Conservation (phyloP, 139 green algal genomes). For the Volvox reticuliferus region DNA sequence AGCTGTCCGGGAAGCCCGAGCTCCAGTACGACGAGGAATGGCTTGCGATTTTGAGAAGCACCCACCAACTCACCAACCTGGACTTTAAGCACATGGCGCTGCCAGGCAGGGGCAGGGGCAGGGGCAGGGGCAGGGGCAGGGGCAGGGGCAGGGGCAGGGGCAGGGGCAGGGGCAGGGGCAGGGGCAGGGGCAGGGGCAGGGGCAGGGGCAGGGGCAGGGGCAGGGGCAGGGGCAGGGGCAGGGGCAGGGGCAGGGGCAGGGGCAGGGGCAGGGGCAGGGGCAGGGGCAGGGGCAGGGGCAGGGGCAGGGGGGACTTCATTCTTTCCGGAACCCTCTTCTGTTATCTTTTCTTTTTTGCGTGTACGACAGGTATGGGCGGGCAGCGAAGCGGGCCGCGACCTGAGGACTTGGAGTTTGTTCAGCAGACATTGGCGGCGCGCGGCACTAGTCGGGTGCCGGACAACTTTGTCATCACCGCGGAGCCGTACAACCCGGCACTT, state of each 20-base stretch:
- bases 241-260: no score
- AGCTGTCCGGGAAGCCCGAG: constrained; percentile 61
- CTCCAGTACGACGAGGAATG: constrained; percentile 96
- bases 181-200: no score
- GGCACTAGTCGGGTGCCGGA: constrained; percentile 68
- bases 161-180: no score
- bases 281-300: no score
- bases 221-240: no score
- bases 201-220: no score
- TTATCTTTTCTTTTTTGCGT: background rate
- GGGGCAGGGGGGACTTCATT: no score
- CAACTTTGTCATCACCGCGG: constrained; percentile 82
- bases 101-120: constrained; percentile 26
- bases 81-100: constrained; percentile 35
- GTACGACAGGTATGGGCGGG: constrained; percentile 13
- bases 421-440: constrained; percentile 44
- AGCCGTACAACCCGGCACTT: constrained; percentile 59
- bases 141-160: no score
- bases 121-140: background rate
- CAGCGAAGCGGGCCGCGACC: constrained; percentile 45
- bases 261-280: no score
- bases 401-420: constrained; percentile 65
- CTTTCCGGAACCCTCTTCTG: background rate
- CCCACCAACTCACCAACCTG: constrained; percentile 74
- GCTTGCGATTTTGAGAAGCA: constrained; percentile 89